Evolutionary conservation across 352 stramenopile species (phyloP).

Genomic region (Phytopythium boreale): DNA sequence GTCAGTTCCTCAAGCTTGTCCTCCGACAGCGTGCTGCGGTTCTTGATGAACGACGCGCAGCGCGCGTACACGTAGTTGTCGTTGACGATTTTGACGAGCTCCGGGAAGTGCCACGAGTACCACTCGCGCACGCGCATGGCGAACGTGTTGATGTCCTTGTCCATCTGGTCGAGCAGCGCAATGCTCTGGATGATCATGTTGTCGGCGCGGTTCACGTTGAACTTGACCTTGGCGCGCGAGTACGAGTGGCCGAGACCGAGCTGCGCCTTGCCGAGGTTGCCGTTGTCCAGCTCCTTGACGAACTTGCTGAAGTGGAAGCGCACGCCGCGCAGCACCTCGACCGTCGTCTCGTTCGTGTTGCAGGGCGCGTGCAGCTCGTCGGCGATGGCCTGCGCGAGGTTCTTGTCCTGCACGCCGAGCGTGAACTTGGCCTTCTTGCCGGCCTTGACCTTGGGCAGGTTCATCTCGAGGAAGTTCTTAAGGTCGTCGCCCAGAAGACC

Average conservation of each 20-base stretch:
- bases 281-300: conserved; percentile 96
- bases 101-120: conserved; percentile 99
- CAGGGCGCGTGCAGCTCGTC: conserved; percentile 93
- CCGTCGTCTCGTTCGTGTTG: conserved; percentile 96
- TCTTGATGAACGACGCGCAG: conserved; percentile 96
- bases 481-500: conserved; percentile 92
- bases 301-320: conserved; percentile 97
- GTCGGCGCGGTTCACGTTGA: conserved; percentile 99
- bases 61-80: conserved; percentile 99
- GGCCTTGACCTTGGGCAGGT: conserved; percentile 96
- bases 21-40: conserved; percentile 78
- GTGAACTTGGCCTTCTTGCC: conserved; percentile 89
- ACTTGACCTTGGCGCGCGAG: conserved; percentile 99
- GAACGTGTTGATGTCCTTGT: conserved; percentile 99
- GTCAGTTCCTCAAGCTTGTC: conserved; percentile 79
- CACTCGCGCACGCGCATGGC: conserved; percentile 99
- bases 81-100: conserved; percentile 99
- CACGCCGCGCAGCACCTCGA: conserved; percentile 96
- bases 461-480: conserved; percentile 99
- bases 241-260: conserved; percentile 99
- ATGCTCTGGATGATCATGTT: conserved; percentile 99
- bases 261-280: conserved; percentile 97
- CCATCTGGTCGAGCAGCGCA: conserved; percentile 98
- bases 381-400: conserved; percentile 93
- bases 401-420: conserved; percentile 93